These are phyloP conservation scores for Gastrodia elata DNA, from an alignment of 106 monocot genomes.

Conservation along the genomic window DNA sequence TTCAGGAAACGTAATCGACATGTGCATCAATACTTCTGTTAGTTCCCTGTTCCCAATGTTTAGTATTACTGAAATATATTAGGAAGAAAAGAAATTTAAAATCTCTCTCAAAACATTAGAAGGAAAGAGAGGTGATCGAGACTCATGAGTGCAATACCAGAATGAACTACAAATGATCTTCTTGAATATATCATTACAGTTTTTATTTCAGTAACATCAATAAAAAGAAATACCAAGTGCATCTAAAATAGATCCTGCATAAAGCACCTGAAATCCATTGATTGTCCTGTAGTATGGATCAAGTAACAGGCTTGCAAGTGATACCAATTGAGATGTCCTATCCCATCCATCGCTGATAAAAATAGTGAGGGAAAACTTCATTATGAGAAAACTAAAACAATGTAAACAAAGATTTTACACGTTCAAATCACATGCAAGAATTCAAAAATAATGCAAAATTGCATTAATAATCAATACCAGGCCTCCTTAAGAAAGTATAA, in stretches of 20 bases:
- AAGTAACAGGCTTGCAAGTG: slow-evolving; percentile 81
- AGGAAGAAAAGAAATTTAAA: neutral
- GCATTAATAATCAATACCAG: neutral
- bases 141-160: neutral
- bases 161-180: neutral
- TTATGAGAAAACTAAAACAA: neutral
- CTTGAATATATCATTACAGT: neutral
- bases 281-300: slow-evolving; percentile 96
- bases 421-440: neutral
- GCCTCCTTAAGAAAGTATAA: neutral
- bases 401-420: neutral
- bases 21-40: neutral
- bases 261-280: slow-evolving; percentile 89
- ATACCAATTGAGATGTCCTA: slow-evolving; percentile 90
- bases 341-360: slow-evolving; percentile 93
- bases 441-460: neutral
- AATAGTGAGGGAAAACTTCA: neutral
- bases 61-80: neutral
- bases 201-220: neutral
- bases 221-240: neutral
- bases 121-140: neutral
- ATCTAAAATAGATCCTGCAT: slow-evolving; percentile 27
- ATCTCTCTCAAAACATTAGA: neutral
- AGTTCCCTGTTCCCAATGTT: neutral
- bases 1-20: neutral